phyloP scores from a whole-genome alignment of 306 rosid species.

The Canavalia ensiformis region DNA sequence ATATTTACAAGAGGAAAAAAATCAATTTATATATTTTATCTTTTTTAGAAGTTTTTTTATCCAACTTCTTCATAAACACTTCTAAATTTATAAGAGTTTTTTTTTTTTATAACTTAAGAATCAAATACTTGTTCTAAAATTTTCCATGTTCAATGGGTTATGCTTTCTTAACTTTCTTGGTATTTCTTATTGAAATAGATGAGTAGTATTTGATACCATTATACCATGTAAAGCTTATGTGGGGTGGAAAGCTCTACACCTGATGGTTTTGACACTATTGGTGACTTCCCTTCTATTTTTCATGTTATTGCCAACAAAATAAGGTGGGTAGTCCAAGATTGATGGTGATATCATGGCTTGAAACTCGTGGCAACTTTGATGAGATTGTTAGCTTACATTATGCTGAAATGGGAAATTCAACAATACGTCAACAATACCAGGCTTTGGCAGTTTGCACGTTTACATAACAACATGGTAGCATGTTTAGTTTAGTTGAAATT shows the following conservation, averaged over 20 bases:
- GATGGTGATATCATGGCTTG: background rate
- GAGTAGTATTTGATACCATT: background rate
- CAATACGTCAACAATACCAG: conserved; percentile 6
- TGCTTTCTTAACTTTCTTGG: background rate
- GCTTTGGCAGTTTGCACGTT: conserved; percentile 2
- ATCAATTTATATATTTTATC: background rate
- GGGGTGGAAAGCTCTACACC: background rate
- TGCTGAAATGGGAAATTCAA: background rate
- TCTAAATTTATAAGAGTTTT: background rate
- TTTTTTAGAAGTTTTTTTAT: no score
- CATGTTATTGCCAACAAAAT: background rate
- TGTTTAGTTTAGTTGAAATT: no score
- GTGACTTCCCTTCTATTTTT: background rate
- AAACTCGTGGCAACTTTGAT: background rate
- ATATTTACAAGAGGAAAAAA: background rate
- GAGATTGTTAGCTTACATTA: background rate
- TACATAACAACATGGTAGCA: background rate
- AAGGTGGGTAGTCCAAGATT: background rate
- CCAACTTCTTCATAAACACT: background rate
- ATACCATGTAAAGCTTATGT: background rate
- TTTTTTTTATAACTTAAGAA: no score
- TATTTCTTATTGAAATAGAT: background rate
- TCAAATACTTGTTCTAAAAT: background rate
- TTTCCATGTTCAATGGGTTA: background rate
- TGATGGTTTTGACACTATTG: background rate